phyloP scores from a whole-genome alignment of 352 stramenopile species.

The Pythium biforme region DNA sequence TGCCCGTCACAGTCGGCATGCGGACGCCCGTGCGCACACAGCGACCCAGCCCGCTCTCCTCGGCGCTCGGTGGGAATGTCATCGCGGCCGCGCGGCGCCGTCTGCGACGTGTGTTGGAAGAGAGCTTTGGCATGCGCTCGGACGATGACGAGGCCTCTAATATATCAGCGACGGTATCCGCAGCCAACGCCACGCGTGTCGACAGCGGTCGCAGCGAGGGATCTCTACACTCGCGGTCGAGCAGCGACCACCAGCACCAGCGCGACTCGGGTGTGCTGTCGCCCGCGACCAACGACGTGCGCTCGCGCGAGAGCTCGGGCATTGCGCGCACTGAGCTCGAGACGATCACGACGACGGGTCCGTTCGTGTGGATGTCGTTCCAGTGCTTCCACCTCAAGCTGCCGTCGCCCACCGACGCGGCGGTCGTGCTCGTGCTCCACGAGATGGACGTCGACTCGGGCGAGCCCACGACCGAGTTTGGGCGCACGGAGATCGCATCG shows the following conservation, averaged over 20 bases:
- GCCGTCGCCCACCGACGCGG: constrained; percentile 52
- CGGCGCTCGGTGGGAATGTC: constrained; percentile 51
- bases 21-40: constrained; percentile 13
- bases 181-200: constrained; percentile 3
- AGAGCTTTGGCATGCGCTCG: constrained; percentile 28
- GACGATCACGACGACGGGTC: constrained; percentile 12
- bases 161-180: not conserved
- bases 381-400: constrained; percentile 81
- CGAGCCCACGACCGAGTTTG: constrained; percentile 51
- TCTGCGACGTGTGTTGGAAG: constrained; percentile 36
- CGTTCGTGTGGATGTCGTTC: constrained; percentile 76
- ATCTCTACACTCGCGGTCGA: constrained; percentile 18
- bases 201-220: constrained; percentile 8
- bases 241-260: constrained; percentile 15
- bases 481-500: constrained; percentile 69
- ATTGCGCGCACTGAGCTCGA: not conserved
- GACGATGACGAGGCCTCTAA: constrained; percentile 24
- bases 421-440: constrained; percentile 70
- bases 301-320: constrained; percentile 20
- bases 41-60: constrained; percentile 62
- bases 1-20: not conserved
- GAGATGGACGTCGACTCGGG: constrained; percentile 46
- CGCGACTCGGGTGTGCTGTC: constrained; percentile 8
- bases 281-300: not conserved
- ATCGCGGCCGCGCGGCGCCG: constrained; percentile 44